Base-by-base conservation (phyloP, 164 flowering plant genomes). In the Chloranthus sessilifolius region DNA sequence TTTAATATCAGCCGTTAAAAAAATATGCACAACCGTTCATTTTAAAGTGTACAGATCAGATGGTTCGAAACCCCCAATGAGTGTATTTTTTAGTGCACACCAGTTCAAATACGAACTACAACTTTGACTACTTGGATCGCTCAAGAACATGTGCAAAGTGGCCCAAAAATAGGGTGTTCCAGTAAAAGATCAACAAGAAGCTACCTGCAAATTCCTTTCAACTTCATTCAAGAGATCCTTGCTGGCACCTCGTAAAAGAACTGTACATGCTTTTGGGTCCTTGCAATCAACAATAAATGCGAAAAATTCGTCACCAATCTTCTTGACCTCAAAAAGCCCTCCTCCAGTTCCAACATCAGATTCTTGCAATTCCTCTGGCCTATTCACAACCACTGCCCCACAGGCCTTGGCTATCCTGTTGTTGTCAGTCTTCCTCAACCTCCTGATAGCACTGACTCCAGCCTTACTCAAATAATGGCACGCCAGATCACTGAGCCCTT, bases 211-310 rank as follows among this genome's bases (percentile, higher is more conserved):
- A 58, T 88, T 92, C 50, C 96, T 79, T 72, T 92, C 96, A 14
- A 92, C 98, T 78, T 92, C 98, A 76, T 92, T 88, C 55, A 92
- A 48, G 26, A 92, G 83, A 70, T 92, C 99, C 76, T 88, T 92
- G 61, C 96, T 92, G 19, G 99, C 84, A 50, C 99, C 96, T 63
- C 99, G 79, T 56, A 92, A 50, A 21, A 92, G 91, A 24, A 92
- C 80, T 9, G 94, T 88, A 61, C 95, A 92, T 7, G 98, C 98
- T 70, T 88, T 92, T 8, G 98, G 98, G 23, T 82, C 87, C 63
- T 81, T 74, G 76, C 98, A 88, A 15, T 88, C 95, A 27, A 82
- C 88, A 60, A 92, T 74, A 51, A 78, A 86, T 0, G 96, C 55
- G 69, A 83, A 92, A 67, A 82, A 92, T 67, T 88, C 99, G 62